A percentile compares a stretch with the other conserved stretches of the same genome.
phyloP scores from a whole-genome alignment of 441 rosid species.

The Biscutella laevigata region DNA sequence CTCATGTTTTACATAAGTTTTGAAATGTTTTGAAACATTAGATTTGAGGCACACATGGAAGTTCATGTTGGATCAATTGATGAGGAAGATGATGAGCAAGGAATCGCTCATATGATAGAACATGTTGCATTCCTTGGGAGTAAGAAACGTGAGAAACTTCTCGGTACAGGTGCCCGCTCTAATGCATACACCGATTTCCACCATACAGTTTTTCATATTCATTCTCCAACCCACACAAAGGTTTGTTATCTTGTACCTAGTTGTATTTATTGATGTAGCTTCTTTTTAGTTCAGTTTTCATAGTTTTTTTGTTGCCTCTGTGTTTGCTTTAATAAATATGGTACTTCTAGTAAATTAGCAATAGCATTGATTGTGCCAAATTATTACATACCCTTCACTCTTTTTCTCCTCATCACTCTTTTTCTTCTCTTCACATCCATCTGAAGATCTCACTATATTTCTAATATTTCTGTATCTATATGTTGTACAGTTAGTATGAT shows the following conservation, averaged over 20 bases:
- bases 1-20: constrained; percentile 1
- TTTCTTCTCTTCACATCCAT: background rate
- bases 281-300: background rate
- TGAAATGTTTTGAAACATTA: constrained; percentile 26
- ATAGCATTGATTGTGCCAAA: background rate
- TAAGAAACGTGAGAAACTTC: constrained; percentile 97
- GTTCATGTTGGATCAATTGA: constrained; percentile 97
- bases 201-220: constrained; percentile 98
- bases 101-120: constrained; percentile 99
- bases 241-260: constrained; percentile 31
- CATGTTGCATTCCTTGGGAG: constrained; percentile 99
- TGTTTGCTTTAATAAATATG: background rate
- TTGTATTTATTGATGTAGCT: background rate
- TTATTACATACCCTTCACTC: background rate
- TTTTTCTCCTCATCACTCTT: too few species aligned
- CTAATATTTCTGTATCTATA: background rate
- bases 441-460: background rate
- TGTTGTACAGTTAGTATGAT: background rate
- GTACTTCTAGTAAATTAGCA: background rate
- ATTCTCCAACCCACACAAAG: constrained; percentile 88
- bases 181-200: constrained; percentile 99
- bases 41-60: constrained; percentile 99
- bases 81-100: constrained; percentile 99
- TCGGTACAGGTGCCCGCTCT: constrained; percentile 95
- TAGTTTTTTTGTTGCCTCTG: constrained; percentile 5